These are phyloP conservation scores for Ceratonia siliqua DNA, from an alignment of 306 rosid species.

Conservation along the genomic window DNA sequence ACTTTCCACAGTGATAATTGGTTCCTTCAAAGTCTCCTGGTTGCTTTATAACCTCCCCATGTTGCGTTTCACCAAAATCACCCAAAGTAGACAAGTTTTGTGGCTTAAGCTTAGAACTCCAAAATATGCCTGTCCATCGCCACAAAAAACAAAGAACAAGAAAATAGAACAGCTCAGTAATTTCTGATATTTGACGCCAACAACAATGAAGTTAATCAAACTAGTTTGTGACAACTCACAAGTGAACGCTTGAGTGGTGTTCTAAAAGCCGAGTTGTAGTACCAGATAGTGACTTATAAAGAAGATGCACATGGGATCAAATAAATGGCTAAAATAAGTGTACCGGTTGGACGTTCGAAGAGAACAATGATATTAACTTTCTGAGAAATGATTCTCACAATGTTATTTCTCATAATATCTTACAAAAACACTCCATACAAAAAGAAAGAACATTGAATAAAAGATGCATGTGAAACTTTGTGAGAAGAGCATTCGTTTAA, in stretches of 20 bases:
- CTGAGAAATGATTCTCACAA: too few species aligned
- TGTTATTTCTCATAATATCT: too few species aligned
- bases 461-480: too few species aligned
- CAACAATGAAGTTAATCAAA: neutral
- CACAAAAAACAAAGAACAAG: too few species aligned
- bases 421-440: too few species aligned
- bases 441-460: too few species aligned
- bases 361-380: slow-evolving; percentile 2
- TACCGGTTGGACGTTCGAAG: neutral
- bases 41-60: neutral
- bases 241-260: neutral
- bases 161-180: neutral
- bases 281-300: slow-evolving; percentile 29
- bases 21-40: neutral
- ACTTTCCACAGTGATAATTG: neutral
- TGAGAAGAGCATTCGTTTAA: too few species aligned
- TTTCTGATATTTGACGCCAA: neutral
- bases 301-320: slow-evolving; percentile 44
- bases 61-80: too few species aligned
- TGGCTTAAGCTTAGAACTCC: neutral
- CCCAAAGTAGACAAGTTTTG: neutral
- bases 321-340: neutral
- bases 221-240: slow-evolving; percentile 2
- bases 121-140: neutral
- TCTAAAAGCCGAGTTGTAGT: neutral